A percentile compares a stretch with the other conserved stretches of the same genome.
These are phyloP conservation scores for Saturnispora mendoncae DNA, from an alignment of 805 yeast genomes.

Conservation along the genomic window DNA sequence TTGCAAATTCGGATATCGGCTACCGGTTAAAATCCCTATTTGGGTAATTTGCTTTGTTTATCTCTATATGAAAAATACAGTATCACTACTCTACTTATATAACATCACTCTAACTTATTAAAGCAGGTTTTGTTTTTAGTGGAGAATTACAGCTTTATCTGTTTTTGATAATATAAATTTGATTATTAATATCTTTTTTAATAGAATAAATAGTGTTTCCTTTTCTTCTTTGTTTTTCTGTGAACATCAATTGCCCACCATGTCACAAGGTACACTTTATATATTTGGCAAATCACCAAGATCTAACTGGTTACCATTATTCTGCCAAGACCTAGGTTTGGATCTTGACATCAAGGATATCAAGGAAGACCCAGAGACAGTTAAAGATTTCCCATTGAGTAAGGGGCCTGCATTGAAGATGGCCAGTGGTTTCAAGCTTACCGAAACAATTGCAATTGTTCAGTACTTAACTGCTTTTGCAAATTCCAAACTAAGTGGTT, in stretches of 20 bases:
- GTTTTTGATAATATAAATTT: too few species aligned
- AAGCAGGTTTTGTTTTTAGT: too few species aligned
- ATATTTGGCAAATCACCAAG: slow-evolving; percentile 22
- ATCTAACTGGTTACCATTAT: slow-evolving; percentile 34
- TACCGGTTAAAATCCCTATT: too few species aligned
- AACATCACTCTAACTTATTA: too few species aligned
- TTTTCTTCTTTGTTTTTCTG: neutral
- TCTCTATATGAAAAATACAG: too few species aligned
- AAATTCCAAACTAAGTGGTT: slow-evolving; percentile 44
- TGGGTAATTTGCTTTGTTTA: too few species aligned
- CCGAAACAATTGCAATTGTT: slow-evolving; percentile 55
- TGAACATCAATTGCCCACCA: slow-evolving; percentile 19
- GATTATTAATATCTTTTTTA: neutral
- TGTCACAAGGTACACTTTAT: slow-evolving; percentile 17
- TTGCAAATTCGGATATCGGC: too few species aligned
- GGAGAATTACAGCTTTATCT: too few species aligned
- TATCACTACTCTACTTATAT: too few species aligned
- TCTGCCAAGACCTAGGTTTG: slow-evolving; percentile 45
- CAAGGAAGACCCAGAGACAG: slow-evolving; percentile 34
- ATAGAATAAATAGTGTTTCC: neutral
- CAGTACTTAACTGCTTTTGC: slow-evolving; percentile 33
- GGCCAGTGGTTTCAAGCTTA: slow-evolving; percentile 55
- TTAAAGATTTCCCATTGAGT: slow-evolving; percentile 49
- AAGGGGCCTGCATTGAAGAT: slow-evolving; percentile 58
- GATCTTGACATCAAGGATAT: slow-evolving; percentile 41